Evolutionary conservation across 805 yeast species (phyloP).

Genomic region (Yarrowia keelungensis): DNA sequence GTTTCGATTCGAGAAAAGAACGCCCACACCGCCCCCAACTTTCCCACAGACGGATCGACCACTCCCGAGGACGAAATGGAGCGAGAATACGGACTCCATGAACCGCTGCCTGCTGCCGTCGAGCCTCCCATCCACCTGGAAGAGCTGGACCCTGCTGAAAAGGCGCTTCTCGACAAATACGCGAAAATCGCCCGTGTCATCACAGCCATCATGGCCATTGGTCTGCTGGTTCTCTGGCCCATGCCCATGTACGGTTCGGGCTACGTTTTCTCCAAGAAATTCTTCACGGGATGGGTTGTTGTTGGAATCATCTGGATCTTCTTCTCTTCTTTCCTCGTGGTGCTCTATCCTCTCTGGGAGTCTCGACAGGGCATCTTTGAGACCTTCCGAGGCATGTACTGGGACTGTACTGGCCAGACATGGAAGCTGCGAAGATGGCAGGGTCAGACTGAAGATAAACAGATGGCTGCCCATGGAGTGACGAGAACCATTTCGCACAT

Average conservation of each 20-base stretch:
- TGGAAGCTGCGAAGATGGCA: conserved; percentile 81
- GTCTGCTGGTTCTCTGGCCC: conserved; percentile 82
- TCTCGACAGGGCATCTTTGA: conserved; percentile 71
- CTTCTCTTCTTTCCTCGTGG: conserved; percentile 58
- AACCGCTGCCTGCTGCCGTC: background rate
- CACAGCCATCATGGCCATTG: conserved; percentile 66
- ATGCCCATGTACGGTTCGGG: conserved; percentile 91
- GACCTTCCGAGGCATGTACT: conserved; percentile 77
- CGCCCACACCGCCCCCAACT: background rate
- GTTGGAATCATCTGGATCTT: conserved; percentile 86
- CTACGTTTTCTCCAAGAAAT: conserved; percentile 74
- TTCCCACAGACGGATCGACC: conserved; percentile 35
- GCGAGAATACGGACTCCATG: conserved; percentile 45
- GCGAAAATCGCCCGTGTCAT: conserved; percentile 67
- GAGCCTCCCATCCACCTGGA: conserved; percentile 50
- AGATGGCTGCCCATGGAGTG: conserved; percentile 30
- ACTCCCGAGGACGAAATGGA: conserved; percentile 49
- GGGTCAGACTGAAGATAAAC: conserved; percentile 43
- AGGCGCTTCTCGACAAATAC: conserved; percentile 59
- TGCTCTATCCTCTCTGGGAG: conserved; percentile 74
- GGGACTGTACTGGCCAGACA: conserved; percentile 83
- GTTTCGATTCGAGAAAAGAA: background rate
- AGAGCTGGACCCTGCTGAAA: conserved; percentile 56
- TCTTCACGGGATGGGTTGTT: conserved; percentile 89
- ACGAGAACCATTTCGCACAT: conserved; percentile 2